Evolutionary conservation across 2,329 filamentous ascomycete species (phyloP), one percentile per base, ranked within the genome.

Genomic region (Epichloe baconii): DNA sequence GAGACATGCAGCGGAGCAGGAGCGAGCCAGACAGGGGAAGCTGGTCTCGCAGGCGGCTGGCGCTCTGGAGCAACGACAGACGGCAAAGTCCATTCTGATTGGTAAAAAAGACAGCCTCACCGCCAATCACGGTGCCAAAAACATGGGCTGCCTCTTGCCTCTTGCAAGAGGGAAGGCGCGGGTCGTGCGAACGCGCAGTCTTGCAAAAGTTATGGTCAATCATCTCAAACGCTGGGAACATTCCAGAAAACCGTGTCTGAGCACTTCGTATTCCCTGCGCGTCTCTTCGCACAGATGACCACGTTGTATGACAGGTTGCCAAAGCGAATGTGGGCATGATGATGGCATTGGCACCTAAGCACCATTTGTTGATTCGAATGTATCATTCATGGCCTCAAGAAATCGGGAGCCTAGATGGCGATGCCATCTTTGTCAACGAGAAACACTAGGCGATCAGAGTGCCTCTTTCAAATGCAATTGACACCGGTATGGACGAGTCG

Each of bases 1-100:
- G 36, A 56, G 49, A 54, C 53, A 53, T 52, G 47, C 53, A 53
- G 35, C 49, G 23, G 23, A 26, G 6, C 23, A 26, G 36, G 43
- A 17, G 19, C 49, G 52, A 23, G 26, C 23, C 42, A 31, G 31
- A 31, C 26, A 10, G 23, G 47, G 52, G 47, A 45, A 31, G 31
- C 31, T 31, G n/a, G 15, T 41, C 38, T 41, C 38, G 38, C 38
- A 41, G 38, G 38, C 17, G 38, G 38, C 17, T 11, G 41, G 41
- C 46, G 31, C 12, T 19, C 21, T 12, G 21, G 19, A 34, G n/a
- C 35, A 44, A 21, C 26, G 1, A 21, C 5, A 34, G 5, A 21
- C 23, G 43, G 43, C 43, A 45, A 23, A 15, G 7, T n/a, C n/a
- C 7, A 8, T 19, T 38, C 37, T 52, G 35, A 54, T 54, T 54